These are phyloP conservation scores for Epichloe bromicola DNA, from an alignment of 2,329 filamentous ascomycete species.

Conservation along the genomic window DNA sequence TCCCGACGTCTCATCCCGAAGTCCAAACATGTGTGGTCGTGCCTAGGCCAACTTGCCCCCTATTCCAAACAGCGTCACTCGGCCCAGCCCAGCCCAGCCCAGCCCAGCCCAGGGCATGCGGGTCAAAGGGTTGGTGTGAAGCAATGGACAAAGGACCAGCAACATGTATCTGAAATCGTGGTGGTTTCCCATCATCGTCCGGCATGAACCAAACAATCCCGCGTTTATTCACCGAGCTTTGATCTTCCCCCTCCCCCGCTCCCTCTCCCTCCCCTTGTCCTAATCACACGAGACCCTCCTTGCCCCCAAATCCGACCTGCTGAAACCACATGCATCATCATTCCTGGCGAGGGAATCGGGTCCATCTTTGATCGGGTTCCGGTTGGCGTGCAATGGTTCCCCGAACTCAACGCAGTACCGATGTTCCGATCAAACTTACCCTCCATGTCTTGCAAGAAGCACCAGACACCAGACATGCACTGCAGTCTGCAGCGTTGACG, in stretches of 20 bases:
- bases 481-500: no score
- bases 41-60: not conserved
- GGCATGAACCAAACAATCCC: not conserved
- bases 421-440: not conserved
- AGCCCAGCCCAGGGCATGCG: no score
- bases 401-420: not conserved
- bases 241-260: no score
- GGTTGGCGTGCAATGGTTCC: not conserved
- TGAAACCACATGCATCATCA: constrained; percentile 2
- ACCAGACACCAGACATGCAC: no score
- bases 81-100: no score
- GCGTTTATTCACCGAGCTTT: not conserved
- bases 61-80: not conserved
- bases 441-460: no score
- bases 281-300: no score
- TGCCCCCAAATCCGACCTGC: not conserved
- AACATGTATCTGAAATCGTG: not conserved
- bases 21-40: not conserved
- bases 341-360: constrained; percentile 1
- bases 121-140: not conserved
- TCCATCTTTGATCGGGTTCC: not conserved
- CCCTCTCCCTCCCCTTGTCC: no score
- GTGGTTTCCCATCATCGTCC: not conserved
- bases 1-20: no score
- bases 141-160: not conserved